These are phyloP conservation scores for Colletotrichum siamense DNA, from an alignment of 2,329 filamentous ascomycete species.

Conservation along the genomic window DNA sequence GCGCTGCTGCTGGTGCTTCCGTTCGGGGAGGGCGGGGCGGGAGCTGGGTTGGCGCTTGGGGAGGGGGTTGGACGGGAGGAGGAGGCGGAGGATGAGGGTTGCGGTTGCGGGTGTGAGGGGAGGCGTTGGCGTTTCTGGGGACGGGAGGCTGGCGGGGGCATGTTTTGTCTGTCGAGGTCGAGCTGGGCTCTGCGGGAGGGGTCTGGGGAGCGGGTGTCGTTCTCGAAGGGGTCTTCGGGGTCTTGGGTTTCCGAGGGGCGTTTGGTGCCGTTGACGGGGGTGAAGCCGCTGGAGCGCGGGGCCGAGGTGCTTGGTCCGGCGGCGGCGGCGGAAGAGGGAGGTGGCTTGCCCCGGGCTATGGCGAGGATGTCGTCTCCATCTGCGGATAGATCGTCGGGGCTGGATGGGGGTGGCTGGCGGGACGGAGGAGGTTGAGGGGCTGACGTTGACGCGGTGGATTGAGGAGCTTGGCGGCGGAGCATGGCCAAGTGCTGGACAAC, in stretches of 20 bases:
- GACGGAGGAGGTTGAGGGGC: neutral
- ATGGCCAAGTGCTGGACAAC: conserved; percentile 3
- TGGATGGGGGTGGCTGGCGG: neutral
- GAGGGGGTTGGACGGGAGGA: conserved; percentile 10
- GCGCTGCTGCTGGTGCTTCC: neutral
- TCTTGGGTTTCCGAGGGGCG: neutral
- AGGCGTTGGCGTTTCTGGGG: neutral
- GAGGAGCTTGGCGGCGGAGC: neutral
- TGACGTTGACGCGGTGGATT: neutral
- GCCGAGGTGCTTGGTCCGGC: neutral
- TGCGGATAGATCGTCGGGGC: neutral
- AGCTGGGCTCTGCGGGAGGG: conserved; percentile 28
- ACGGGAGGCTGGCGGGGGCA: conserved; percentile 13
- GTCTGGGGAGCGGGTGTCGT: conserved; percentile 21
- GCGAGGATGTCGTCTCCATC: neutral
- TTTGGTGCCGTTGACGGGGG: conserved; percentile 8
- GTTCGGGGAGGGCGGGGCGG: conserved; percentile 27
- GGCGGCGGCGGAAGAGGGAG: neutral
- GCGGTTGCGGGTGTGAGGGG: neutral
- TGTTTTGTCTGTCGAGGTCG: conserved; percentile 24
- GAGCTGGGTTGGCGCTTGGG: conserved; percentile 17
- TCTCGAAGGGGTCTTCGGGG: conserved; percentile 25
- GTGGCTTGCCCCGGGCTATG: neutral
- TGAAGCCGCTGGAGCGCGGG: neutral
- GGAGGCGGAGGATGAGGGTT: neutral